Base-by-base conservation (phyloP, 306 rosid genomes). In the Pterocarpus macrocarpus region DNA sequence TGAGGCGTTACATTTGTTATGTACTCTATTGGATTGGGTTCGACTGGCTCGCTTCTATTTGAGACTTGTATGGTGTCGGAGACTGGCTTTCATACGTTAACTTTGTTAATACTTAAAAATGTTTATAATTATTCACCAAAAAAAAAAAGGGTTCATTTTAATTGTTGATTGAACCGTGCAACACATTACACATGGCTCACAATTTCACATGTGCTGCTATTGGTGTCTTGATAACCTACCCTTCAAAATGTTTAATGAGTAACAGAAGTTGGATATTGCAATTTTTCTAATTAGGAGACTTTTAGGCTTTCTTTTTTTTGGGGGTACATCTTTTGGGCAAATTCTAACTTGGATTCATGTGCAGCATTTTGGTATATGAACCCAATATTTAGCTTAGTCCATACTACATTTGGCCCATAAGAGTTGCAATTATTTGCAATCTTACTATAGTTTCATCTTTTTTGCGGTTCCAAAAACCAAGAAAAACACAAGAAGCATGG, bases 401-500 rank as follows among this genome's bases (percentile, higher is more conserved):
- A 22, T 36, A 10, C n/a, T 30, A 30, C 2, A 64, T 11, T 33
- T 58, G 82, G 61, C 28, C 35, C 36, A 55, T 8, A 55, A 45
- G 17, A 62, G 17, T 62, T 36, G 32, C 36, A 34, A n/a, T 1
- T 36, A 50, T 34, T 41, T 50, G 34, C 3, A 55, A 70, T 47
- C 69, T 65, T 64, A 69, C 65, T n/a, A 57, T 3, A 75, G 41
- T 70, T 49, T 4, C 28, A 36, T 62, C 71, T 71, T 77, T 76
- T 62, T 69, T 76, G 61, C 93, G 94, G 99, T 75, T 93, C 65
- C 85, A 90, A 8, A 22, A 45, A 3, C 43, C 87, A 94, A 81
- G 91, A 87, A 83, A 90, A 89, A 69, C 88, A 89, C 87, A 87
- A 75, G 70, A 47, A 81, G 11, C 92, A 92, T 39, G 34, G 73